Percentiles rank a stretch among this genome's conserved stretches.
These are phyloP conservation scores for Lactarius tabidus DNA, from an alignment of 768 basidiomycete species.

Conservation along the genomic window DNA sequence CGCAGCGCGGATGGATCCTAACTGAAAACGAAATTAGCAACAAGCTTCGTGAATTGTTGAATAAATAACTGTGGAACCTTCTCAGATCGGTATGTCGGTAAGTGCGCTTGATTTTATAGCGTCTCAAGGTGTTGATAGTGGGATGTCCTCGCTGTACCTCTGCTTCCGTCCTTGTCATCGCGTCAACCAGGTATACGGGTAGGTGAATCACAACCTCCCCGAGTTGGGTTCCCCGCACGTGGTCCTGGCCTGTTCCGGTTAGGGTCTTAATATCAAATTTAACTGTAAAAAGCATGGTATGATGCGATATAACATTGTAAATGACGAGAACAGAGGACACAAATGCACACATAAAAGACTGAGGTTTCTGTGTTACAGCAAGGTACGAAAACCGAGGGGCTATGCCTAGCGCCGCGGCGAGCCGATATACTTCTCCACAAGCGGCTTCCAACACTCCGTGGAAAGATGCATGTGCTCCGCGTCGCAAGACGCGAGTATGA, in stretches of 20 bases:
- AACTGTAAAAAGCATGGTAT: no score
- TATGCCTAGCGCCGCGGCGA: not conserved
- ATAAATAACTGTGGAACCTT: not conserved
- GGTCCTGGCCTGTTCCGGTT: no score
- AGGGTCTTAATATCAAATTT: no score
- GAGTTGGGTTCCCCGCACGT: no score
- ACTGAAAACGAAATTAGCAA: not conserved
- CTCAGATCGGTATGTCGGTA: no score
- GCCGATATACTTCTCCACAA: constrained; percentile 32
- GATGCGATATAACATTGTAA: not conserved
- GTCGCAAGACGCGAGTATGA: constrained; percentile 59
- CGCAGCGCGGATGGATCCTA: not conserved
- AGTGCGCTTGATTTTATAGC: no score
- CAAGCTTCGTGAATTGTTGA: not conserved
- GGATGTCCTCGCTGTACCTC: no score
- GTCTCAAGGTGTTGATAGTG: no score
- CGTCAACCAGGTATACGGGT: no score
- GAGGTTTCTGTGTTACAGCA: not conserved
- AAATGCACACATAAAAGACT: not conserved
- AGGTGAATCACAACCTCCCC: no score
- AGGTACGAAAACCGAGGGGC: not conserved
- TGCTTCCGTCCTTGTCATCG: no score
- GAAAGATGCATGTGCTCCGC: constrained; percentile 74
- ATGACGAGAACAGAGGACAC: not conserved
- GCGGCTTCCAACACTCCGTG: constrained; percentile 33